Evolutionary conservation across 352 stramenopile genomes (phyloP).

Genomic region (Pythium coloratum): DNA sequence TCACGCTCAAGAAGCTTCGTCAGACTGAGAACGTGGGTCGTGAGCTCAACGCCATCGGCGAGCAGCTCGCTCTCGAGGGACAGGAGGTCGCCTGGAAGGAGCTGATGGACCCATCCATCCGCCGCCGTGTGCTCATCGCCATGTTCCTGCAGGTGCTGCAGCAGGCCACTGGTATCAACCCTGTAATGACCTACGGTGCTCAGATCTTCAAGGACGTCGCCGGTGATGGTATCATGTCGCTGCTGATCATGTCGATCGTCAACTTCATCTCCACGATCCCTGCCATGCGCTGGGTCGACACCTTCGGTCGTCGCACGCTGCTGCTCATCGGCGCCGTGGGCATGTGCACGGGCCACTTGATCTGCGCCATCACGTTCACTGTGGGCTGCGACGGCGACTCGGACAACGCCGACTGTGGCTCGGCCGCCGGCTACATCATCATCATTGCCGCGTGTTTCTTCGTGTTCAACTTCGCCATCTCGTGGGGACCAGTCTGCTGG

Average conservation of each 20-base stretch:
- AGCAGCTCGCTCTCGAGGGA: conserved; percentile 40
- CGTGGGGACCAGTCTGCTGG: conserved; percentile 57
- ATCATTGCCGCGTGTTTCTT: conserved; percentile 41
- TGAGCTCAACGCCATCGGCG: conserved; percentile 48
- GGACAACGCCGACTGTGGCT: conserved; percentile 25
- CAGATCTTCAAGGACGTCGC: conserved; percentile 44
- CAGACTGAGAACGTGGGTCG: conserved; percentile 29
- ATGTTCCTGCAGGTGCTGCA: conserved; percentile 44
- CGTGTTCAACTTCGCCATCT: conserved; percentile 57
- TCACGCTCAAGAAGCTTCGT: conserved; percentile 33
- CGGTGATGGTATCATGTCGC: conserved; percentile 34
- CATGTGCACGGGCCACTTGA: conserved; percentile 46
- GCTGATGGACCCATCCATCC: conserved; percentile 28
- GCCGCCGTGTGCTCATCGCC: conserved; percentile 35
- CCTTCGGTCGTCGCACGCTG: conserved; percentile 35
- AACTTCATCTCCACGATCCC: conserved; percentile 41
- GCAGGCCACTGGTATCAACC: conserved; percentile 44
- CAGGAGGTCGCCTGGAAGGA: conserved; percentile 32
- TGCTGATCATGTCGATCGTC: conserved; percentile 38
- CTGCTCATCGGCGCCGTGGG: conserved; percentile 41
- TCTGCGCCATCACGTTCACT: conserved; percentile 40
- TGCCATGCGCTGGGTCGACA: conserved; percentile 44
- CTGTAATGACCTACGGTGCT: conserved; percentile 40
- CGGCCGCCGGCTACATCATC: conserved; percentile 34
- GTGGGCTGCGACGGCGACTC: conserved; percentile 36